Evolutionary conservation across 352 stramenopile genomes (phyloP).

Genomic region (Phytophthora citricola): DNA sequence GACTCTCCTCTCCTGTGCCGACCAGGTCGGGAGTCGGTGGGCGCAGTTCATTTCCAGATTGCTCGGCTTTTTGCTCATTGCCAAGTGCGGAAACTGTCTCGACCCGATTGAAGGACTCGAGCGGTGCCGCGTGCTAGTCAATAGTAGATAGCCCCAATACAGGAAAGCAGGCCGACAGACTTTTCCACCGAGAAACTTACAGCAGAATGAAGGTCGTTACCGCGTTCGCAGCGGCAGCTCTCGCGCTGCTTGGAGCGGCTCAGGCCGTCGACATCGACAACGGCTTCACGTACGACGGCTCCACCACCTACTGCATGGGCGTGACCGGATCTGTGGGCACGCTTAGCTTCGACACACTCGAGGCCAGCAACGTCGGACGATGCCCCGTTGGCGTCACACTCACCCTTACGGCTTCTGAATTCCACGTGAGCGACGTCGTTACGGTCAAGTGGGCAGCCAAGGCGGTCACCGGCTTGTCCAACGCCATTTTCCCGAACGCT

Average conservation of each 20-base stretch:
- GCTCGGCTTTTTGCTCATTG: conserved; percentile 32
- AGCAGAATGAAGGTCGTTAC: conserved; percentile 36
- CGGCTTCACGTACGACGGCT: conserved; percentile 66
- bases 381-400: conserved; percentile 67
- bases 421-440: conserved; percentile 59
- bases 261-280: conserved; percentile 58
- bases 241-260: conserved; percentile 20
- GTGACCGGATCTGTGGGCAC: conserved; percentile 36
- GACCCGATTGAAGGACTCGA: conserved; percentile 27
- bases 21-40: conserved; percentile 11
- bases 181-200: conserved; percentile 42
- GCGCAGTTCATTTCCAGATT: conserved; percentile 36
- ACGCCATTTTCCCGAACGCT: conserved; percentile 69
- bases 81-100: conserved; percentile 17
- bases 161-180: conserved; percentile 19
- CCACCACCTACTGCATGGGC: conserved; percentile 81
- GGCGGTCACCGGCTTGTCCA: conserved; percentile 35
- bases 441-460: conserved; percentile 63
- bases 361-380: conserved; percentile 52
- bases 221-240: conserved; percentile 11
- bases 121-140: background rate
- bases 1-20: conserved; percentile 35
- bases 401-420: conserved; percentile 41
- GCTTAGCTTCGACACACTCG: conserved; percentile 56
- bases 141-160: conserved; percentile 12